A percentile compares a stretch with the other conserved stretches of the same genome.
Conservation (phyloP, 495 filamentous ascomycete genomes). For the Amorphotheca resinae region DNA sequence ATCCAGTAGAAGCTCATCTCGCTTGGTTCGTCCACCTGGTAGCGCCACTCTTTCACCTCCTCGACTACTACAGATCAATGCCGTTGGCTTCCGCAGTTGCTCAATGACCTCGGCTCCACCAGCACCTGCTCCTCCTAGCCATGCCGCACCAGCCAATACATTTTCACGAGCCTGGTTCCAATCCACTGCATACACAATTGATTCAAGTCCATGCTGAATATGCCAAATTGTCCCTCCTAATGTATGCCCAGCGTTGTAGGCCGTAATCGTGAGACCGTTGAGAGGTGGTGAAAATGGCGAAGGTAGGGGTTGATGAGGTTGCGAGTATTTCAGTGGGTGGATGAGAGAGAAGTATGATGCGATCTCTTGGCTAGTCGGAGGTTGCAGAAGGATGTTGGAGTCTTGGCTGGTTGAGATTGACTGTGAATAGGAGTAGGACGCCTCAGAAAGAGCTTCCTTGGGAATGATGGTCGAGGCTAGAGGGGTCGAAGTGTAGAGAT, state of each 20-base stretch:
- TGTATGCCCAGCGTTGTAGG: conserved; percentile 92
- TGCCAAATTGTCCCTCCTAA: conserved; percentile 98
- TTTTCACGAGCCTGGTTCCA: conserved; percentile 96
- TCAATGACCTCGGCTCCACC: conserved; percentile 87
- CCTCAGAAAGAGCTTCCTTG: conserved; percentile 55
- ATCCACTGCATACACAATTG: conserved; percentile 92
- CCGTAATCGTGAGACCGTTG: conserved; percentile 88
- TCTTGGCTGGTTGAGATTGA: conserved; percentile 24
- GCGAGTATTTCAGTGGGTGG: conserved; percentile 89
- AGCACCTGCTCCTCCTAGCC: conserved; percentile 70
- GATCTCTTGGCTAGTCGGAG: conserved; percentile 78
- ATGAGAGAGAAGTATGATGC: conserved; percentile 86
- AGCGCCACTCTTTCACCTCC: conserved; percentile 62
- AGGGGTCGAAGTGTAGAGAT: conserved; percentile 84
- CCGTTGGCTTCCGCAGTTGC: conserved; percentile 82
- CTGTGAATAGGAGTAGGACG: conserved; percentile 44
- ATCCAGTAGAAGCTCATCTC: conserved; percentile 75
- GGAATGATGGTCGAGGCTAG: conserved; percentile 69
- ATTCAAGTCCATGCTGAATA: conserved; percentile 92
- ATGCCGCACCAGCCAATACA: conserved; percentile 83
- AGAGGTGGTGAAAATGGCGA: conserved; percentile 81
- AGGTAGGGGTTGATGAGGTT: conserved; percentile 76
- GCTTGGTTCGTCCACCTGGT: conserved; percentile 56
- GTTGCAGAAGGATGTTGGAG: conserved; percentile 57
- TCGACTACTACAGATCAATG: conserved; percentile 77